Base-by-base conservation (phyloP, 352 stramenopile genomes). In the Pythium rhizo-oryzae region DNA sequence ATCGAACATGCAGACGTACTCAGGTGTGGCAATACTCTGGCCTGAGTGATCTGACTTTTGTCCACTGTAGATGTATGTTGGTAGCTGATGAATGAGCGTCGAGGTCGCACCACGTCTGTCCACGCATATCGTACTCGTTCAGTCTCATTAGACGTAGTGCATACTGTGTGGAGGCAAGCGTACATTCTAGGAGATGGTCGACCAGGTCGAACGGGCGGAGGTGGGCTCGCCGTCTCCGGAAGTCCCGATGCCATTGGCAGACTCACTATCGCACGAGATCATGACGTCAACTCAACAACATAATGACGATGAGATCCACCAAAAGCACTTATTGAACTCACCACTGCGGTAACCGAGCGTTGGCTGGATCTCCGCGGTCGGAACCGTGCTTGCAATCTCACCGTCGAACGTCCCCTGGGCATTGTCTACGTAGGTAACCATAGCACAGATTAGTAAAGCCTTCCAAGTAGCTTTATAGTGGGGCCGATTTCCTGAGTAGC, bases 61-160 rank as follows among this genome's bases (percentile, higher is more conserved):
- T 13, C 77, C 54, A 21, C 71, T 84, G 69, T 87, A 96, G 4
- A 81, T 88, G 60, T 94, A 94, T 28, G 85, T 94, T 25, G 89
- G 89, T 11, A 96, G 76, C 55, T 94, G 86, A 35, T 89, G 80
- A 65, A 96, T 93, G 28, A 96, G 63, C 13, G 77, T 78, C 19
- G 77, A 74, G 2, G 79, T 72, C 21, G 85, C 85, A 5, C 85
- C 85, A 18, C 85, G 85, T 51, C 85, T 93, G 54, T 23, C 52
- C 23, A 59, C 8, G 13, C 44, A 25, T 28, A 47, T 11, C 2
- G 7, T 37, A 25, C 21, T 35, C 8, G 12, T 7, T 47, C 13
- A 47, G 8, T 21, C 41, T 33, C 28, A 33, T 33, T 33, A 7
- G n/a, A n/a, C 28, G 2, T 7, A 33, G 28, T 6, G 28, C 28